A percentile compares a stretch with the other conserved stretches of the same genome.
Conservation (phyloP, 345 rosid species). For the Citrus cavaleriei region DNA sequence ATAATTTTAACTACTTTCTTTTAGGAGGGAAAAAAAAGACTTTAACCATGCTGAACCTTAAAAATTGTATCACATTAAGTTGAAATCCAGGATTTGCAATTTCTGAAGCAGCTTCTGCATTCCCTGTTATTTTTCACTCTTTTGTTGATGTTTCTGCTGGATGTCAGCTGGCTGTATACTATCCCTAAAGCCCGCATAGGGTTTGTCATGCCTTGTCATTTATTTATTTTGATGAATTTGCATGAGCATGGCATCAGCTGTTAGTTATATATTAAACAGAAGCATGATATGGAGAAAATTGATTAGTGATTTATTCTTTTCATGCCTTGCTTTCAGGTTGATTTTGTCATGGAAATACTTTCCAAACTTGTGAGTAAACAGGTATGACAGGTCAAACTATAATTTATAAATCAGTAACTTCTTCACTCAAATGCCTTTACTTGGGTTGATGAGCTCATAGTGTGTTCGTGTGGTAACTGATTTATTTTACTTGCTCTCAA, state of each 20-base stretch:
- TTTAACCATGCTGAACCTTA: background rate
- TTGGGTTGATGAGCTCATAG: background rate
- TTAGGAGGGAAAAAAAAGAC: background rate
- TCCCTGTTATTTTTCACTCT: background rate
- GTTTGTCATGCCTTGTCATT: background rate
- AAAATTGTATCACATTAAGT: background rate
- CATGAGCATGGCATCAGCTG: background rate
- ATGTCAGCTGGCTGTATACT: background rate
- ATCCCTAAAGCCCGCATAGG: background rate
- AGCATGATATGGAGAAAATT: background rate
- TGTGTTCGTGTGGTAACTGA: background rate
- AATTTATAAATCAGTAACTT: conserved; percentile 11
- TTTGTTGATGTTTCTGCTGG: background rate
- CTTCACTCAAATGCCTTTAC: background rate
- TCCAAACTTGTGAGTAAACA: conserved; percentile 88
- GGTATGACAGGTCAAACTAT: conserved; percentile 38
- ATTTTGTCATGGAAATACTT: conserved; percentile 93
- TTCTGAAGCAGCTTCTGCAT: background rate
- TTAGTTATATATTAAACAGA: background rate
- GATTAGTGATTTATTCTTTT: background rate
- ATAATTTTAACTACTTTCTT: no score
- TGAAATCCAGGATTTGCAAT: background rate
- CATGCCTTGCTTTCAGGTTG: conserved; percentile 51
- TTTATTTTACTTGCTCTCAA: conserved; percentile 1
- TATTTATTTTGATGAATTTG: background rate